These are phyloP conservation scores for Juglanconis oblonga DNA, from an alignment of 2,329 filamentous ascomycete species.

Conservation along the genomic window DNA sequence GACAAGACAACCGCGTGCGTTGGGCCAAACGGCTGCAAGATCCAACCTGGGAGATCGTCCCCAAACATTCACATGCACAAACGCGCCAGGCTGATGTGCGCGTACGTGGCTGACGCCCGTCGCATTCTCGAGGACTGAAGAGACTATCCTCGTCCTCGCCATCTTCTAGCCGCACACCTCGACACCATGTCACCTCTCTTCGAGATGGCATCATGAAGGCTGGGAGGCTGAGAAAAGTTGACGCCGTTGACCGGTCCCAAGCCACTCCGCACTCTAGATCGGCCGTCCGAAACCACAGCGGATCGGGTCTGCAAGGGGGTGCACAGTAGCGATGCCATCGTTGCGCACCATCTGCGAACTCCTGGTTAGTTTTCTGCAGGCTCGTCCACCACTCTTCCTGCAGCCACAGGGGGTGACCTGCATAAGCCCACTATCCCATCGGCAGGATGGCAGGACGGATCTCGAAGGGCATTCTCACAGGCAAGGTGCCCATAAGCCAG, in stretches of 20 bases:
- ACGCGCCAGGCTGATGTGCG: background rate
- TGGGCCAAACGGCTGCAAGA: background rate
- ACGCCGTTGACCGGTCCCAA: too few relatives aligned
- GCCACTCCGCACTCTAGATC: background rate
- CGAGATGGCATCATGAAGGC: too few relatives aligned
- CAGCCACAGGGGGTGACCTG: background rate
- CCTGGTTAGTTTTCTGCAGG: background rate
- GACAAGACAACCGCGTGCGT: background rate
- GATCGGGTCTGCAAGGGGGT: background rate
- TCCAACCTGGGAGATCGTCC: background rate
- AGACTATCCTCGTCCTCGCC: background rate
- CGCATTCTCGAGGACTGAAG: background rate
- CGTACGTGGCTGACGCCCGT: background rate
- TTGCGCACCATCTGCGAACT: background rate
- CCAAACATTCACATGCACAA: background rate
- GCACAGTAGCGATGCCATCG: background rate
- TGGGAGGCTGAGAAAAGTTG: too few relatives aligned
- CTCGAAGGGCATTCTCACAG: too few relatives aligned
- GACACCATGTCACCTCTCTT: too few relatives aligned
- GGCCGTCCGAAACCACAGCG: background rate
- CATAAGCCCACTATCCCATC: background rate
- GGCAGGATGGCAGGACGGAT: background rate
- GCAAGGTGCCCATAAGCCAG: background rate
- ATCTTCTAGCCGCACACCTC: background rate
- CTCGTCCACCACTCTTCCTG: background rate